Evolutionary conservation across 768 basidiomycete species (phyloP).

Genomic region (Scleroderma bovista): DNA sequence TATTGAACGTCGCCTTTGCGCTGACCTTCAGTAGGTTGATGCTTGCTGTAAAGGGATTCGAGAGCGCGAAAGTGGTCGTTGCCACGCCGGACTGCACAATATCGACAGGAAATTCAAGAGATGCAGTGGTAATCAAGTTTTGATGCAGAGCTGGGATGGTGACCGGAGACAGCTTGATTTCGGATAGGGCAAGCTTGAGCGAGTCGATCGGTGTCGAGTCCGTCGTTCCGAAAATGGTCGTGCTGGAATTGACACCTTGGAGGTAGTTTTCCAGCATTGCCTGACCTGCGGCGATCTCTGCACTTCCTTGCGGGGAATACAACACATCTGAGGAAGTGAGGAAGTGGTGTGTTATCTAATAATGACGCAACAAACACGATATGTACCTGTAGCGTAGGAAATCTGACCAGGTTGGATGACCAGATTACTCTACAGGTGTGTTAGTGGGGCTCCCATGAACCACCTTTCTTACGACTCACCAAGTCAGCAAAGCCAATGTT

Average conservation of each 20-base stretch:
- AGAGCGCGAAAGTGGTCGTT: constrained; percentile 49
- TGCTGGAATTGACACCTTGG: constrained; percentile 53
- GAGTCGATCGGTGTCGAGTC: constrained; percentile 57
- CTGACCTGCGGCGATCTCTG: constrained; percentile 45
- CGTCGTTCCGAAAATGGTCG: constrained; percentile 50
- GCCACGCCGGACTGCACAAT: constrained; percentile 59
- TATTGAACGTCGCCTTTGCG: constrained; percentile 50
- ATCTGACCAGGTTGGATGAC: constrained; percentile 54
- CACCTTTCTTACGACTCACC: constrained; percentile 25
- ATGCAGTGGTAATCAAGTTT: constrained; percentile 52
- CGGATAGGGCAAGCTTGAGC: constrained; percentile 53
- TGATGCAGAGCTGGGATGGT: constrained; percentile 59
- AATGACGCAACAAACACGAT: background rate
- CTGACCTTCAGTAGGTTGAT: constrained; percentile 55
- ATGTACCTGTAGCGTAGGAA: constrained; percentile 49
- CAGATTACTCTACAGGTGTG: constrained; percentile 39
- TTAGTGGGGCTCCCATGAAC: background rate
- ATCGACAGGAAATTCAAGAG: constrained; percentile 55
- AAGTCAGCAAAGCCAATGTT: constrained; percentile 56
- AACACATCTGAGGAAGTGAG: constrained; percentile 41
- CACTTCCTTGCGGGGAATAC: constrained; percentile 52
- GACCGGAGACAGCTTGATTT: constrained; percentile 55
- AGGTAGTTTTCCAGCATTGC: constrained; percentile 60
- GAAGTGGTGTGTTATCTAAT: constrained; percentile 3
- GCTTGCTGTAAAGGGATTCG: constrained; percentile 69